Base-by-base conservation (phyloP, 495 filamentous ascomycete genomes). In the Margaritispora aquatica region DNA sequence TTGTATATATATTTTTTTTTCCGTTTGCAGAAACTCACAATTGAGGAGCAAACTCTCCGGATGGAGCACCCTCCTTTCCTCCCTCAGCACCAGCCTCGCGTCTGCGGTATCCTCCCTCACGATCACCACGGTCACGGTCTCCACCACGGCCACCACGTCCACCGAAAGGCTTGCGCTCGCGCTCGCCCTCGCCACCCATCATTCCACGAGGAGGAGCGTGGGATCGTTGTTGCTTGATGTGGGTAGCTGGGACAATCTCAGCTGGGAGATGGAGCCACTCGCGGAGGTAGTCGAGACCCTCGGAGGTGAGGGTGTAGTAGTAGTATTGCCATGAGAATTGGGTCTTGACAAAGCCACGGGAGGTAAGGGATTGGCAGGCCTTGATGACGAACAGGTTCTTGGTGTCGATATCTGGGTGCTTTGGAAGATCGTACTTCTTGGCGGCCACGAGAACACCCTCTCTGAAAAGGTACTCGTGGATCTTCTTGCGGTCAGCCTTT, bases 241-340 rank as follows among this genome's bases (percentile, higher is more conserved):
- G 94, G 71, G 94, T 98, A 66, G 94, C 90, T 58, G 94, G 94
- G 68, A 98, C 94, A 74, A 98, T 96, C 85, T 98, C 94, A 71
- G 95, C 94, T 74, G 94, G 94, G 69, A 97, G 88, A 84, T 98
- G 94, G 66, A 97, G 93, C 94, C 94, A 98, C 83, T 98, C 94
- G 68, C 94, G 95, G 74, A 98, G 92, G 85, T 97, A 98, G 84
- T 97, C 93, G 73, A 98, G 92, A 82, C 94, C 94, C 77, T 97
- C 93, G 69, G 92, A 91, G 74, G 94, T 98, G 74, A 98, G 87
- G 77, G 95, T 98, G 87, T 98, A 98, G 88, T 98, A 98, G 86
- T 97, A 98, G 87, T 92, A 97, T 83, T 98, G 94, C 94, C 94
- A 98, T 62, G 91, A 96, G 88, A 98, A 98, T 77, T 92, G 94